These are phyloP conservation scores for Cyclaneusma minus DNA, from an alignment of 2,329 filamentous ascomycete species.

Conservation along the genomic window DNA sequence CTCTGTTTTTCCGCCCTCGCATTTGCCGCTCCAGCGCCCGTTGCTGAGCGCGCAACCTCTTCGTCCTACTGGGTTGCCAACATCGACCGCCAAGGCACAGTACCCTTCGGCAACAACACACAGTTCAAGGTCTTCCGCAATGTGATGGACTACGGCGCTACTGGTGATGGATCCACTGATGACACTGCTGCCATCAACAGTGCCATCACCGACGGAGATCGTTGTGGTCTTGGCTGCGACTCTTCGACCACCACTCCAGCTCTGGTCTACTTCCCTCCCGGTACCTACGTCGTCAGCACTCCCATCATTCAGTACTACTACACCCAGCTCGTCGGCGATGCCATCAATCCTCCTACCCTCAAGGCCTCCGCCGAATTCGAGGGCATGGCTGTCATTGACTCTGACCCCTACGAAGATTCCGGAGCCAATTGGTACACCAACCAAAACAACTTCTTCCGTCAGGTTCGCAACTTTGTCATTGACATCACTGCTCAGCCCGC, in stretches of 20 bases:
- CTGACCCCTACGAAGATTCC: constrained; percentile 61
- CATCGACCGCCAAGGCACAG: constrained; percentile 17
- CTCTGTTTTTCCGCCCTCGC: no score
- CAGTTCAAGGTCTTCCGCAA: constrained; percentile 6
- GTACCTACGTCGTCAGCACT: constrained; percentile 67
- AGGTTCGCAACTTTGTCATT: constrained; percentile 69
- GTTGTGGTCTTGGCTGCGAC: constrained; percentile 70
- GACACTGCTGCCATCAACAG: constrained; percentile 78
- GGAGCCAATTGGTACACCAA: constrained; percentile 67
- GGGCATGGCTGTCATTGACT: constrained; percentile 81
- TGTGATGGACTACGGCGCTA: constrained; percentile 9
- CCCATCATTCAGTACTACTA: constrained; percentile 83
- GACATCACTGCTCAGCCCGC: constrained; percentile 53
- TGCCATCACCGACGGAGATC: constrained; percentile 61
- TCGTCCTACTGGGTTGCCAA: constrained; percentile 18
- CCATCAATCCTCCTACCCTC: constrained; percentile 53
- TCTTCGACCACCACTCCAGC: constrained; percentile 73
- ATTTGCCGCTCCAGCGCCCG: no score
- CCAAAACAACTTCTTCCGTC: constrained; percentile 71
- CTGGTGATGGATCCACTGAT: constrained; percentile 36
- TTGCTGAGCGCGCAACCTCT: no score
- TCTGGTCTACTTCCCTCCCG: constrained; percentile 80
- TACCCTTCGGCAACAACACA: constrained; percentile 13
- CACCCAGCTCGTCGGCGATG: constrained; percentile 82
- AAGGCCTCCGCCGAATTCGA: constrained; percentile 57